Evolutionary conservation across 2,329 filamentous ascomycete species (phyloP).

Genomic region (Dryadomyces quercivorus): DNA sequence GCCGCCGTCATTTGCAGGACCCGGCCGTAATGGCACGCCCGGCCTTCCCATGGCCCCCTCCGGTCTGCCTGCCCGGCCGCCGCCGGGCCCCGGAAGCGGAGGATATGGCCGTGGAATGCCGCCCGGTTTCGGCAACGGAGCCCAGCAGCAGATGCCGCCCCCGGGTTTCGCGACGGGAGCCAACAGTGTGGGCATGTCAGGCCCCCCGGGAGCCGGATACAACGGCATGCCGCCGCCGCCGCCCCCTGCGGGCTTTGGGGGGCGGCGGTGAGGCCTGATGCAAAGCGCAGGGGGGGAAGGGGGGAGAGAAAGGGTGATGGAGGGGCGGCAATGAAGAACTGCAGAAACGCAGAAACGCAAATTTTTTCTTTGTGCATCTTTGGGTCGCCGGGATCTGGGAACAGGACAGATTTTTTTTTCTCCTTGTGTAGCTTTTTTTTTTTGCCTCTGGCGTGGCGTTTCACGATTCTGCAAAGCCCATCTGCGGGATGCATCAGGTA

Average conservation of each 20-base stretch:
- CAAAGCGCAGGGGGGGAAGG: background rate
- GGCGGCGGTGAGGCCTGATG: slow-evolving; percentile 12
- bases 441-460: background rate
- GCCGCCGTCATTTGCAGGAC: slow-evolving; percentile 10
- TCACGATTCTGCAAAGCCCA: background rate
- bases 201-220: slow-evolving; percentile 1
- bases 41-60: slow-evolving; percentile 35
- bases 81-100: slow-evolving; percentile 24
- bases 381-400: background rate
- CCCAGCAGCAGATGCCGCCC: slow-evolving; percentile 13
- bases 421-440: background rate
- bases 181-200: slow-evolving; percentile 17
- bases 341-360: background rate
- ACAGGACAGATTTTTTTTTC: background rate
- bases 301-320: background rate
- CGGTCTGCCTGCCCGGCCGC: slow-evolving; percentile 37
- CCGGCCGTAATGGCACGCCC: slow-evolving; percentile 16
- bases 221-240: slow-evolving; percentile 11
- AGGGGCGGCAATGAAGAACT: background rate
- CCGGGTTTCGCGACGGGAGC: slow-evolving; percentile 26
- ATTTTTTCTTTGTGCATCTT: background rate
- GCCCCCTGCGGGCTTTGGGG: slow-evolving; percentile 16
- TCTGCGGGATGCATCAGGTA: background rate
- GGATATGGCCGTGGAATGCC: slow-evolving; percentile 18
- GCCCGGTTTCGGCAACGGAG: slow-evolving; percentile 17